Conservation (phyloP, 495 filamentous ascomycete species). For the Letharia columbiana region DNA sequence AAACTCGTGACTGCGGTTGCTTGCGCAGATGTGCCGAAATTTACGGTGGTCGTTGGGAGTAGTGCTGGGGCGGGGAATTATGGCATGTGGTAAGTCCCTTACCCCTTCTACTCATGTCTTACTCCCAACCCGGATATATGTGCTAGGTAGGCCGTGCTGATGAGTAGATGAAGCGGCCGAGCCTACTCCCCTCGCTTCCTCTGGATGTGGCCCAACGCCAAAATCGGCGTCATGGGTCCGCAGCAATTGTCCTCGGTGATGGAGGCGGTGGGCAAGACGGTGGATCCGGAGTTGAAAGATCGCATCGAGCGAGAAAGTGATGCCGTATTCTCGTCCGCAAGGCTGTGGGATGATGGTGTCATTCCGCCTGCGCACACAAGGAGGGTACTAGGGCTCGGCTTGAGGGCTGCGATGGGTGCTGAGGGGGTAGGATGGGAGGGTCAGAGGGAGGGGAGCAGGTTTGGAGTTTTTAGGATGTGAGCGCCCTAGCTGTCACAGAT, state of each 20-base stretch:
- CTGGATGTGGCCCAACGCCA: conserved; percentile 97
- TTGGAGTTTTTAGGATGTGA: conserved; percentile 96
- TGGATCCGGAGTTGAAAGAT: conserved; percentile 70
- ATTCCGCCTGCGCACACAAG: conserved; percentile 87
- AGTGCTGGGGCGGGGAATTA: conserved; percentile 73
- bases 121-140: too few species aligned
- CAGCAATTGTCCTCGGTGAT: conserved; percentile 91
- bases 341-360: conserved; percentile 94
- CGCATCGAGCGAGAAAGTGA: conserved; percentile 88
- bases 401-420: conserved; percentile 69
- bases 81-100: conserved; percentile 59
- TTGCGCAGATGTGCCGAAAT: conserved; percentile 92
- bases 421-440: conserved; percentile 41
- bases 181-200: conserved; percentile 85
- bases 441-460: conserved; percentile 54
- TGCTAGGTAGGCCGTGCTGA: too few species aligned
- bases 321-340: conserved; percentile 75
- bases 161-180: conserved; percentile 52
- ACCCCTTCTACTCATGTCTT: background rate
- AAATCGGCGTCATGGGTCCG: conserved; percentile 90
- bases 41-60: conserved; percentile 87
- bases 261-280: conserved; percentile 81
- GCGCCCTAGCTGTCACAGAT: background rate
- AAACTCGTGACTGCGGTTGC: conserved; percentile 95
- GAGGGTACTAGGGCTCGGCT: conserved; percentile 68